Evolutionary conservation across 768 basidiomycete species (phyloP).

Genomic region (Termitomyces sp.): DNA sequence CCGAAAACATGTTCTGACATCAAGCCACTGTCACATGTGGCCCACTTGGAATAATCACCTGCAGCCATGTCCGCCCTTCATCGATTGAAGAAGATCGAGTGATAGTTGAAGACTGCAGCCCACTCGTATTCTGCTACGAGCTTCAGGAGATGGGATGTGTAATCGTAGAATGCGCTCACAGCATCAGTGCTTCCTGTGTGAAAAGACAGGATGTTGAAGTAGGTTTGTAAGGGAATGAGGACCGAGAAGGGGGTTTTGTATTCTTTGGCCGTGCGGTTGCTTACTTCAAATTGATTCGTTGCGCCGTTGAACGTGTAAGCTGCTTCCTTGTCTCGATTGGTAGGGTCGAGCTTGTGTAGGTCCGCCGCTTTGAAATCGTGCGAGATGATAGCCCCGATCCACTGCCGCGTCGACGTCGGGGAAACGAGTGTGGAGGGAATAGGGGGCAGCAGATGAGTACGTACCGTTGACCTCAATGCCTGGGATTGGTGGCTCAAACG

Average conservation of each 20-base stretch:
- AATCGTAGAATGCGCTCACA: no score
- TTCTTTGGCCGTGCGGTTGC: no score
- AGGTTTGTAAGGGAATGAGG: no score
- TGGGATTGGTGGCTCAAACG: not conserved
- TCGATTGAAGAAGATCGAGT: no score
- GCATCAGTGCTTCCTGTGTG: no score
- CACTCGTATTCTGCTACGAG: no score
- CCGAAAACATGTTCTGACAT: not conserved
- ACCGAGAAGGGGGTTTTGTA: no score
- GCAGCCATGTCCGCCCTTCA: no score
- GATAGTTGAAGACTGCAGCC: no score
- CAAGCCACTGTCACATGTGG: not conserved
- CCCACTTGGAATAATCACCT: not conserved
- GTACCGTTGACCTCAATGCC: not conserved
- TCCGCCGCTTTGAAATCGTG: constrained; percentile 4
- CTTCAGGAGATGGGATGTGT: no score
- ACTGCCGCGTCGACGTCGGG: not conserved
- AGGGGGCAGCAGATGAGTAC: not conserved
- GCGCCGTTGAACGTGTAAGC: not conserved
- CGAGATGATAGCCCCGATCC: not conserved
- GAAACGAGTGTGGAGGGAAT: not conserved
- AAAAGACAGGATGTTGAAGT: no score
- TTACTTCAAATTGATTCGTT: no score
- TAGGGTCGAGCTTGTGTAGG: not conserved
- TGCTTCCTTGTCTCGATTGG: not conserved